These are phyloP conservation scores for Apiospora koreana DNA, from an alignment of 2,329 filamentous ascomycete species.

Conservation along the genomic window DNA sequence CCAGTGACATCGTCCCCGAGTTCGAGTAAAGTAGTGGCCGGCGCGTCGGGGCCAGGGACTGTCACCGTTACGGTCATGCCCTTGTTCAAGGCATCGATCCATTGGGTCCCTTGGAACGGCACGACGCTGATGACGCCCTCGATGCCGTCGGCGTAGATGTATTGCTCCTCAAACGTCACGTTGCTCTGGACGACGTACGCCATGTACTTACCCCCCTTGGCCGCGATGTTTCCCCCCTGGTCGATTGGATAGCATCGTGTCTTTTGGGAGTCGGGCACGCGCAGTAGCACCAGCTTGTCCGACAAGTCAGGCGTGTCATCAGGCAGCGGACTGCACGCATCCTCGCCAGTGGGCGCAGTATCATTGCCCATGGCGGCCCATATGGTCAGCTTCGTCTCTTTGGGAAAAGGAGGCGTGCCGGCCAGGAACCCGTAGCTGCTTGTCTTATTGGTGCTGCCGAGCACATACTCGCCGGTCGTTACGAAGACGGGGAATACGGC, in stretches of 20 bases:
- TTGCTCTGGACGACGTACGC: slow-evolving; percentile 38
- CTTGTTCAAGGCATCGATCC: slow-evolving; percentile 23
- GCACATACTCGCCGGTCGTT: slow-evolving; percentile 3
- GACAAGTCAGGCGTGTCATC: slow-evolving; percentile 41
- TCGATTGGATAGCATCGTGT: slow-evolving; percentile 32
- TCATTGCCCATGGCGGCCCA: slow-evolving; percentile 38
- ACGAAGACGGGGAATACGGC: slow-evolving; percentile 17
- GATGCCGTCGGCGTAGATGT: slow-evolving; percentile 14
- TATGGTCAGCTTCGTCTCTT: slow-evolving; percentile 22
- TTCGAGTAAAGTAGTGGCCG: slow-evolving; percentile 15
- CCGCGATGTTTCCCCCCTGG: slow-evolving; percentile 40
- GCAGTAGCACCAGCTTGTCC: slow-evolving; percentile 41
- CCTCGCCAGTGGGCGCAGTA: slow-evolving; percentile 26
- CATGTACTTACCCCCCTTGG: slow-evolving; percentile 42
- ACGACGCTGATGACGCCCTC: slow-evolving; percentile 20
- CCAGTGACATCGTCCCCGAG: slow-evolving; percentile 27
- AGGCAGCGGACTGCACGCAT: slow-evolving; percentile 41
- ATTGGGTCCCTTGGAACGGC: slow-evolving; percentile 23
- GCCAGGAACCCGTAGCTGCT: slow-evolving; percentile 15
- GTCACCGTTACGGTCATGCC: slow-evolving; percentile 24
- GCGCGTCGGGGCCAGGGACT: slow-evolving; percentile 17
- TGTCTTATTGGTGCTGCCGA: slow-evolving; percentile 9
- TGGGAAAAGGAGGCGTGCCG: slow-evolving; percentile 16
- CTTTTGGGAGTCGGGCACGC: slow-evolving; percentile 24
- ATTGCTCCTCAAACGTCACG: slow-evolving; percentile 13